Percentiles rank a stretch among this genome's conserved stretches.
Evolutionary conservation across 768 basidiomycete species (phyloP).

Genomic region (Termitomyces sp.): DNA sequence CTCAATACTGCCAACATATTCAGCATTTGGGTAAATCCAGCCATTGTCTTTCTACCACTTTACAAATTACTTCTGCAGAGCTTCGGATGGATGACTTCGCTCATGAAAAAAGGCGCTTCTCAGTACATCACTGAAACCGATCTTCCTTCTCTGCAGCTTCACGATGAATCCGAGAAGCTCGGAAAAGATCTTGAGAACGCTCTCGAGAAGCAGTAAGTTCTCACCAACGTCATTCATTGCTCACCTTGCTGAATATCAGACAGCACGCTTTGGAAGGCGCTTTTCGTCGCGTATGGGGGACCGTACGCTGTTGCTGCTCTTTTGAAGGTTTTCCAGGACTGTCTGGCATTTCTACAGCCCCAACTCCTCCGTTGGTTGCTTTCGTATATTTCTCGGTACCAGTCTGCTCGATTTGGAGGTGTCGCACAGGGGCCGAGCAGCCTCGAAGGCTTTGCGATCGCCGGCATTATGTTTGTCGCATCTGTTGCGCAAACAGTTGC

Average conservation of each 20-base stretch:
- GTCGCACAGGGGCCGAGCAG: conserved; percentile 24
- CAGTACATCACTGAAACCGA: conserved; percentile 81
- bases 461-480: conserved; percentile 72
- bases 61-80: conserved; percentile 32
- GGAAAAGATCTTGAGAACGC: conserved; percentile 55
- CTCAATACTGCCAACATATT: conserved; percentile 74
- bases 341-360: conserved; percentile 80
- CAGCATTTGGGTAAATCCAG: conserved; percentile 54
- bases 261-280: conserved; percentile 68
- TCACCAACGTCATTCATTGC: not conserved
- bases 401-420: conserved; percentile 36
- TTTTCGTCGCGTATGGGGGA: conserved; percentile 73
- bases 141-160: conserved; percentile 64
- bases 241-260: not conserved
- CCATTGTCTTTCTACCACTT: not conserved
- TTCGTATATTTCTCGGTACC: conserved; percentile 77
- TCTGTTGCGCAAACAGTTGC: conserved; percentile 76
- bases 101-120: conserved; percentile 64
- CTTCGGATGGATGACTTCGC: conserved; percentile 82
- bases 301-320: conserved; percentile 59
- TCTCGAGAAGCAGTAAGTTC: conserved; percentile 57
- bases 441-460: conserved; percentile 72
- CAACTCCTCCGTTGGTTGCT: conserved; percentile 78
- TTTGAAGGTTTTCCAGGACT: conserved; percentile 78
- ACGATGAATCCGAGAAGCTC: conserved; percentile 68